Conservation (phyloP, 805 yeast genomes). For the Saccharomyces kudriavzevii region DNA sequence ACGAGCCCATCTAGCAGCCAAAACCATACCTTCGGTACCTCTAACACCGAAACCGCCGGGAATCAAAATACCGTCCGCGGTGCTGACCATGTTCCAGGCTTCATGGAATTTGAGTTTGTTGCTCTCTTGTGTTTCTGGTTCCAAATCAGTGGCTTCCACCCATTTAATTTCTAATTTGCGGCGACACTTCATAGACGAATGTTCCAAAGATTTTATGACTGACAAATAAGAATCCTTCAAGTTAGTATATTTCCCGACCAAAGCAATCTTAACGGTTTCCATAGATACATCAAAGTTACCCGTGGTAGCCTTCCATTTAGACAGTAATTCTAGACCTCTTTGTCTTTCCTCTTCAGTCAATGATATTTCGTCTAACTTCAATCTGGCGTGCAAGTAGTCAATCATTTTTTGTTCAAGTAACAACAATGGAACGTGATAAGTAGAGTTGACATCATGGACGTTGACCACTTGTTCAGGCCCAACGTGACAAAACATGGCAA, state of each 20-base stretch:
- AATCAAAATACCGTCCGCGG: slow-evolving; percentile 92
- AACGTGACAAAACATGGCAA: slow-evolving; percentile 98
- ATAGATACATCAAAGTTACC: slow-evolving; percentile 70
- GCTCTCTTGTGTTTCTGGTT: slow-evolving; percentile 53
- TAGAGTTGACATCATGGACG: slow-evolving; percentile 92
- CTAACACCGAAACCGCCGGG: slow-evolving; percentile 98
- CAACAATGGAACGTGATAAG: slow-evolving; percentile 93
- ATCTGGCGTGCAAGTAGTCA: slow-evolving; percentile 60
- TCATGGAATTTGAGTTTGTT: slow-evolving; percentile 77
- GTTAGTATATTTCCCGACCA: slow-evolving; percentile 95
- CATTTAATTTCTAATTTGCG: slow-evolving; percentile 82
- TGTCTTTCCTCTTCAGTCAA: slow-evolving; percentile 43
- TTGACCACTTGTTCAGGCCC: slow-evolving; percentile 97
- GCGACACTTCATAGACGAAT: slow-evolving; percentile 82
- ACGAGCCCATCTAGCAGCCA: slow-evolving; percentile 98
- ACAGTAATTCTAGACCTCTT: slow-evolving; percentile 64
- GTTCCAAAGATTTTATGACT: slow-evolving; percentile 92
- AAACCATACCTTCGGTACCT: slow-evolving; percentile 97
- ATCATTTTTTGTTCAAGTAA: slow-evolving; percentile 81
- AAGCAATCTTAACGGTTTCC: slow-evolving; percentile 86
- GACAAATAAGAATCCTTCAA: slow-evolving; percentile 91
- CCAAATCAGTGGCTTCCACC: slow-evolving; percentile 93
- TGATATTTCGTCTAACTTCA: slow-evolving; percentile 45
- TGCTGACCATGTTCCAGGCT: slow-evolving; percentile 90
- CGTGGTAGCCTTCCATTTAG: slow-evolving; percentile 75